A percentile compares a stretch with the other conserved stretches of the same genome.
These are phyloP conservation scores for Psilocybe tampanensis DNA, from an alignment of 768 basidiomycete genomes.

Conservation along the genomic window DNA sequence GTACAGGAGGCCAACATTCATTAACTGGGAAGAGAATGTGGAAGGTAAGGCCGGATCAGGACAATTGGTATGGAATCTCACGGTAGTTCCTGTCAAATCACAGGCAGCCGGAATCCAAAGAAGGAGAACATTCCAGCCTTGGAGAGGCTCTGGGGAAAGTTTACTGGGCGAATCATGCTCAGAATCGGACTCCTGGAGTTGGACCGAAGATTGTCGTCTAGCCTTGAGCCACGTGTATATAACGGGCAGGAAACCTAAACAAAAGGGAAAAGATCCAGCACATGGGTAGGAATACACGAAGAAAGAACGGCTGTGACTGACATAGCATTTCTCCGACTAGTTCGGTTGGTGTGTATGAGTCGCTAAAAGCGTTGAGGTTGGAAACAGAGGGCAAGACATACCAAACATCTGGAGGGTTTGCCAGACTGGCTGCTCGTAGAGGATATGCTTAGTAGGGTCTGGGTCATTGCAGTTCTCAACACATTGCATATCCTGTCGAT, in stretches of 20 bases:
- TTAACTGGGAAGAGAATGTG: slow-evolving; percentile 47
- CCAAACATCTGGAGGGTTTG: slow-evolving; percentile 91
- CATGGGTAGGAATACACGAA: slow-evolving; percentile 21
- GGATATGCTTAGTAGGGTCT: slow-evolving; percentile 59
- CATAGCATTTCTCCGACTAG: slow-evolving; percentile 93
- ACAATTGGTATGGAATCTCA: slow-evolving; percentile 37
- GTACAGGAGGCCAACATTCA: slow-evolving; percentile 95
- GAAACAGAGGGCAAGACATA: slow-evolving; percentile 38
- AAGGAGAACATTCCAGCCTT: slow-evolving; percentile 71
- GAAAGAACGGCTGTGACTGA: slow-evolving; percentile 42
- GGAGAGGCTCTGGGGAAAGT: slow-evolving; percentile 45
- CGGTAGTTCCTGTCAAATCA: slow-evolving; percentile 91
- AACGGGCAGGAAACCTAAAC: slow-evolving; percentile 81
- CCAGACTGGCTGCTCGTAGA: slow-evolving; percentile 96
- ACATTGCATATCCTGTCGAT: slow-evolving; percentile 90
- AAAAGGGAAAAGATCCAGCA: slow-evolving; percentile 25
- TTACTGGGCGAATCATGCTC: slow-evolving; percentile 46
- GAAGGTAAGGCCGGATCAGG: slow-evolving; percentile 9
- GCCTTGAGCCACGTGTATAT: slow-evolving; percentile 66
- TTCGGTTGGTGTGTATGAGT: slow-evolving; percentile 29
- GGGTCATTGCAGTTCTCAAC: slow-evolving; percentile 86
- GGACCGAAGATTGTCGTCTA: slow-evolving; percentile 51
- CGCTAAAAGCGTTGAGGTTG: slow-evolving; percentile 13
- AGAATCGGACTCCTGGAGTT: slow-evolving; percentile 50
- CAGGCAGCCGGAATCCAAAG: slow-evolving; percentile 89